A percentile compares a stretch with the other conserved stretches of the same genome.
Conservation (phyloP, 139 green algal species). For the Chlamydomonas sphaeroides region DNA sequence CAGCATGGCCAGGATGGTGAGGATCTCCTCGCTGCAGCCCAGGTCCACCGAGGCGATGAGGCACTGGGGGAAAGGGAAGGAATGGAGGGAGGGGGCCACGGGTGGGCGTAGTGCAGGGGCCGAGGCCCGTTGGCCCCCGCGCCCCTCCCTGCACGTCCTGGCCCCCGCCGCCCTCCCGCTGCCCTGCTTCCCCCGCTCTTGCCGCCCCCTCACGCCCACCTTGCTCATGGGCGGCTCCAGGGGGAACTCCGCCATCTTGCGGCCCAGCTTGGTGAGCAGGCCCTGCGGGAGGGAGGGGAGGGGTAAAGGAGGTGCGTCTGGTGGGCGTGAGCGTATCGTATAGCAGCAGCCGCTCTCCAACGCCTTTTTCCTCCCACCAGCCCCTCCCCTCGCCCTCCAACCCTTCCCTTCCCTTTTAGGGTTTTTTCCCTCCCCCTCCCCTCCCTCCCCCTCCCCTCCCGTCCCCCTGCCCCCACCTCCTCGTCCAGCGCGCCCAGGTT, state of each 20-base stretch:
- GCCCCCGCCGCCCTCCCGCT: too few relatives aligned
- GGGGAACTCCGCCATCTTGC: conserved; percentile 99
- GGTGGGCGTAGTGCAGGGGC: not conserved
- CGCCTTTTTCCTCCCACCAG: too few relatives aligned
- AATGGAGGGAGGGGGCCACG: too few relatives aligned
- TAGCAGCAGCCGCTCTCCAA: too few relatives aligned
- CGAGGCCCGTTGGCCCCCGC: too few relatives aligned
- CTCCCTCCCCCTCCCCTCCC: not conserved
- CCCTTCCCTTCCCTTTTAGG: not conserved
- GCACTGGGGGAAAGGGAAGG: conserved; percentile 50
- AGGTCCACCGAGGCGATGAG: conserved; percentile 97
- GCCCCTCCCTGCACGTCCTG: too few relatives aligned
- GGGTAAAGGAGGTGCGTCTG: not conserved
- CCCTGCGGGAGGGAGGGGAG: conserved; percentile 54
- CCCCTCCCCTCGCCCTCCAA: not conserved
- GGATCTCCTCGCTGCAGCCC: conserved; percentile 95
- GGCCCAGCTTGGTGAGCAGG: conserved; percentile 94
- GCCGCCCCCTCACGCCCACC: conserved; percentile 39
- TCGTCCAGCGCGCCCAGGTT: conserved; percentile 96
- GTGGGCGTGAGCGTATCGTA: too few relatives aligned
- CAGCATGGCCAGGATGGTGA: conserved; percentile 98
- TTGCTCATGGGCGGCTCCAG: conserved; percentile 97
- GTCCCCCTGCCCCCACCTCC: conserved; percentile 68
- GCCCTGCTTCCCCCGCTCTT: not conserved
- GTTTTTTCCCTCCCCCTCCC: not conserved